phyloP scores from a whole-genome alignment of 1,139 yeast species.

The Komagataea norvegica region DNA sequence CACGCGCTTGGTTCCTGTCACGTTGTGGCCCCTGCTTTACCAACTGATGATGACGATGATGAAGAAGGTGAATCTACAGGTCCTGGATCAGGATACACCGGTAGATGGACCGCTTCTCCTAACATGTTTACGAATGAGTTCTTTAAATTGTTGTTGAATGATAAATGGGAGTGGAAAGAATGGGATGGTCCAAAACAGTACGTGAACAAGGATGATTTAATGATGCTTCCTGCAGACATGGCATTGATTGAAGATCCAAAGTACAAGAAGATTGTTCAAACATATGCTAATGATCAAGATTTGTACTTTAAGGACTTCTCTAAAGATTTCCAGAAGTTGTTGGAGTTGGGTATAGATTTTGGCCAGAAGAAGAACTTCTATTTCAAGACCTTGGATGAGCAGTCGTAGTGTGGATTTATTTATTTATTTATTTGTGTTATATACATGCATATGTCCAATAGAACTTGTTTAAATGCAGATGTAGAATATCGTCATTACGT shows the following conservation, averaged over 20 bases:
- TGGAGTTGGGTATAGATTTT: conserved; percentile 71
- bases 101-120: conserved; percentile 94
- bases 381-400: conserved; percentile 73
- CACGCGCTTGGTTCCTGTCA: conserved; percentile 84
- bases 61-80: conserved; percentile 29
- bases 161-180: conserved; percentile 68
- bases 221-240: conserved; percentile 90
- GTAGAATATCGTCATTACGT: no score
- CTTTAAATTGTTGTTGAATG: conserved; percentile 64
- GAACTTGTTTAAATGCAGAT: neutral
- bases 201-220: conserved; percentile 64
- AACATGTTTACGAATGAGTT: conserved; percentile 82
- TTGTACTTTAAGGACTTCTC: conserved; percentile 70
- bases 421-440: neutral
- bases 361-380: conserved; percentile 39
- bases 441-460: neutral
- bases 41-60: conserved; percentile 15
- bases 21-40: conserved; percentile 32
- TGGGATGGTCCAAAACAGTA: conserved; percentile 79
- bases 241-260: conserved; percentile 63
- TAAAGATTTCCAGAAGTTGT: conserved; percentile 58
- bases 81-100: conserved; percentile 65
- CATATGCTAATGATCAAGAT: conserved; percentile 68
- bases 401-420: conserved; percentile 27
- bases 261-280: conserved; percentile 61